Base-by-base conservation (phyloP, 75 land plant species). In the Cryptomeria japonica region DNA sequence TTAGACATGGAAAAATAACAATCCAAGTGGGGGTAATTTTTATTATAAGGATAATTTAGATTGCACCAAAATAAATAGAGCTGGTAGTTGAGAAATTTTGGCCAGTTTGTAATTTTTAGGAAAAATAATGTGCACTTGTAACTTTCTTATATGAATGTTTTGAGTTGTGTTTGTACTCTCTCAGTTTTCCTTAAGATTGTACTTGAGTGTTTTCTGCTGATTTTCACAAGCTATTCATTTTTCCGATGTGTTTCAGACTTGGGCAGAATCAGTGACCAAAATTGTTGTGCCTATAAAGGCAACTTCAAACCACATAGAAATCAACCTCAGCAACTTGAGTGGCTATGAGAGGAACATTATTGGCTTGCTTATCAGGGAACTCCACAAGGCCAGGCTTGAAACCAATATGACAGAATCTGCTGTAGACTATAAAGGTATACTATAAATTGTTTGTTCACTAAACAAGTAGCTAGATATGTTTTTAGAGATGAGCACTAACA, bases 311-410 rank as follows among this genome's bases (percentile, higher is more conserved):
- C 90, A 90, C 78, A 38, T 92, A 11, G 93, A 92, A 86, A 82
- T 92, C 39, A 90, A 92, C 79, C 83, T 90, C 2, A 86, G 90
- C 34, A 90, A 88, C 14, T 64, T 90, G 18, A 78, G 73, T 58
- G 93, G 93, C 4, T 89, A 90, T 75, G 93, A 92, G 87, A 92
- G 86, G 78, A 82, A 90, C 37, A 84, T 92, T 39, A 87, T 92
- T 37, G 77, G 79, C n/a, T 41, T 86, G 19, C 86, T 92, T 16
- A 88, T 89, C 37, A 89, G 84, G 37, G 93, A 89, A 80, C 31
- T 78, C 38, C 38, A 36, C 56, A 80, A 44, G 84, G 51, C 53
- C 32, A 34, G 72, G 32, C 53, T 51, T 51, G 15, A 51, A 51
- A 51, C 13, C 12, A 51, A 51, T 51, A 12, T 51, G 53, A 51